A percentile compares a stretch with the other conserved stretches of the same genome.
Evolutionary conservation across 1,284 basidiomycete genomes (phyloP).

Genomic region (Gomphus sp.): DNA sequence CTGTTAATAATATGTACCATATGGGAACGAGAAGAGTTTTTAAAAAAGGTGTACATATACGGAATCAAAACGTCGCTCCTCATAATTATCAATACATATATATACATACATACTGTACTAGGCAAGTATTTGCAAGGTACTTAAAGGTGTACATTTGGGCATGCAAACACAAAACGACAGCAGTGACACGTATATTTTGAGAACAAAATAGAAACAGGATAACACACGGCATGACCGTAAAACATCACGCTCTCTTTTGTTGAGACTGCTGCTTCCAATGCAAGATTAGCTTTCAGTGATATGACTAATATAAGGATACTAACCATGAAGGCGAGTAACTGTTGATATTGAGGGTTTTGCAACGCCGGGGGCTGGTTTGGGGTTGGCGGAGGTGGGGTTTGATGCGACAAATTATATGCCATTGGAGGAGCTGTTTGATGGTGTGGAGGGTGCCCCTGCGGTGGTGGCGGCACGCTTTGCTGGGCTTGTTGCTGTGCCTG

Average conservation of each 20-base stretch:
- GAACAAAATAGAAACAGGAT: neutral
- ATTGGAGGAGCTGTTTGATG: slow-evolving; percentile 4
- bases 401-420: neutral
- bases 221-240: neutral
- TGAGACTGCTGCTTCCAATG: slow-evolving; percentile 1
- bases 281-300: neutral
- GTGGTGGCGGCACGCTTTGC: slow-evolving; percentile 15
- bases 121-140: too few relatives aligned
- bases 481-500: slow-evolving; percentile 34
- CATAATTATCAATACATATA: neutral
- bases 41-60: neutral
- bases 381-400: neutral
- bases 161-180: neutral
- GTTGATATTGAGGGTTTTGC: slow-evolving; percentile 7
- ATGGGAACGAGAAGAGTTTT: neutral
- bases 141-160: neutral
- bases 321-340: slow-evolving; percentile 9
- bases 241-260: slow-evolving; percentile 9
- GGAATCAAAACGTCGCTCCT: neutral
- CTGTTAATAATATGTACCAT: neutral
- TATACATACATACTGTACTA: too few relatives aligned
- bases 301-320: neutral
- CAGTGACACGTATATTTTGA: neutral
- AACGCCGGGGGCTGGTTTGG: neutral
- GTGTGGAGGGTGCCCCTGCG: neutral